Base-by-base conservation (phyloP, 2,329 filamentous ascomycete species). In the Hymenoscyphus fraxineus region DNA sequence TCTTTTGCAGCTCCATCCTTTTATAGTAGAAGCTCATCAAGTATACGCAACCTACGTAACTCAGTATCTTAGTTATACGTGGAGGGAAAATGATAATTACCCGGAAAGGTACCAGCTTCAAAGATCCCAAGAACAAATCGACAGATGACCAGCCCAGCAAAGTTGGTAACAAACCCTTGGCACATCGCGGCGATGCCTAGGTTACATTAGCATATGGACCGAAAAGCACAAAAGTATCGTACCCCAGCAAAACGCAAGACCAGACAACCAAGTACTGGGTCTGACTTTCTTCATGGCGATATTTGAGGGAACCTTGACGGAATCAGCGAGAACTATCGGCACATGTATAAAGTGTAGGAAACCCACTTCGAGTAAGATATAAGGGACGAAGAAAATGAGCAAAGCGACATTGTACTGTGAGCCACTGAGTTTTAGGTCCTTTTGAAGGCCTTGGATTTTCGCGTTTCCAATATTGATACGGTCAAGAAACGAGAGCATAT, bases 381-480 rank as follows among this genome's bases (percentile, higher is more conserved):
- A 38, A 54, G 70, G 64, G 5, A 70, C 62, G 40, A 72, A 60
- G 73, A 78, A 63, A 70, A 78, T 67, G 67, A 74, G 73, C 82
- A 0, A 80, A 84, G 0, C 79, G 89, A 27, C 89, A 79, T 83
- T 81, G n/a, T 69, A 73, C 22, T 73, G 58, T 6, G 63, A 27
- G 1, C 83, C 82, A 39, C 75, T 74, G 66, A 92, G 77, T 15
- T 81, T 78, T 4, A 84, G 82, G 60, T 87, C 83, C 66, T 83
- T 84, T 44, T 84, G 91, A 76, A 82, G 93, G 41, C 90, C 90
- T 31, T 84, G 83, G 63, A 88, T 83, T 66, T 85, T 86, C 40
- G 85, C 92, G 76, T 82, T 94, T 54, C 91, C 90, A 64, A 94
- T 92, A 72, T 94, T 93, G 41, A 90, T 92, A 15, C 88, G 81